Evolutionary conservation across 805 yeast species (phyloP), one percentile per base, ranked within the genome.

Genomic region (Wickerhamiella australiensis): DNA sequence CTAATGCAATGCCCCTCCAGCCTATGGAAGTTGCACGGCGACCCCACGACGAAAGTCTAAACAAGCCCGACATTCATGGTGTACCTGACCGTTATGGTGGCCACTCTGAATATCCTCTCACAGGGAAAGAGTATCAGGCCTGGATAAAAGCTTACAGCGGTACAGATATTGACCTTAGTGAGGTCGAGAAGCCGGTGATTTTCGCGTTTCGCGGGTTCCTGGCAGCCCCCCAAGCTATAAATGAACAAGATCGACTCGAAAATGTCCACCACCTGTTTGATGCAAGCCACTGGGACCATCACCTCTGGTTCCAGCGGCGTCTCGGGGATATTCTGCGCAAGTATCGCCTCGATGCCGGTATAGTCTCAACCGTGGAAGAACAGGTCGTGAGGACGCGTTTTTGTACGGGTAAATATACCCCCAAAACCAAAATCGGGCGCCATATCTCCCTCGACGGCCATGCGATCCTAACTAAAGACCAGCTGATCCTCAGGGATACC

Each of bases 361-460:
- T 33, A 4, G 11, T 33, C 38, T n/a, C 38, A 33, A 33, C 38
- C 3, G 38, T 33, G 4, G 38, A 33, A 11, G 38, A 33, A n/a
- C 18, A 15, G 7, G 38, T 33, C 9, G 38, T 33, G 6, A n/a
- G 38, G 9, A 33, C 20, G 38, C 38, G 38, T 5, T 33, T 33
- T 33, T 33, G 5, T n/a, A n/a, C 9, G 4, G 38, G 38, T 7
- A n/a, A 5, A 3, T 33, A 33, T 17, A 15, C 38, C 20, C 38
- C 38, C 38, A 33, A 33, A n/a, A 15, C 38, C 0, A 18, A 26
- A 12, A 43, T 55, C 12, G 48, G 56, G 31, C 67, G 85, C 47
- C 64, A 62, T 18, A 65, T 78, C 1, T 78, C 86, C 6, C 62
- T 83, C 42, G 92, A 83, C 60, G 78, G 78, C 7, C 90, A 83